phyloP scores from a whole-genome alignment of 495 filamentous ascomycete species.

The Hypoxylon subgilvum region DNA sequence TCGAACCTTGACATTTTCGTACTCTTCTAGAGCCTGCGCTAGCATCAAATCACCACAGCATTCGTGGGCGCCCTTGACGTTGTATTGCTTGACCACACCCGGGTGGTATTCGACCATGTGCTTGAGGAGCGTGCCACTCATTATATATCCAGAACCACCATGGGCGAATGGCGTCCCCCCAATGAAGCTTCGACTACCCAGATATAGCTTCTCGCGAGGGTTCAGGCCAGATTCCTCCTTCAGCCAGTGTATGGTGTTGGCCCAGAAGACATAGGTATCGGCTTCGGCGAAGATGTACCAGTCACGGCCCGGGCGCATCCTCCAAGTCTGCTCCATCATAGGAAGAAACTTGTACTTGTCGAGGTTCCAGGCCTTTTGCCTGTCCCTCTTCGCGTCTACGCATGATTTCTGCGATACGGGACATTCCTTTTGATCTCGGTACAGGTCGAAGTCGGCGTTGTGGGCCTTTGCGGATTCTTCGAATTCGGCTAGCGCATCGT shows the following conservation, averaged over 20 bases:
- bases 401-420: constrained; percentile 43
- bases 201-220: constrained; percentile 55
- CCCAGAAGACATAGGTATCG: constrained; percentile 71
- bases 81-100: constrained; percentile 46
- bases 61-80: constrained; percentile 46
- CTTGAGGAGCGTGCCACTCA: constrained; percentile 53
- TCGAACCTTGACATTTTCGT: constrained; percentile 47
- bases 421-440: constrained; percentile 50
- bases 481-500: constrained; percentile 57
- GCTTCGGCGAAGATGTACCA: constrained; percentile 76
- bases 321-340: constrained; percentile 63
- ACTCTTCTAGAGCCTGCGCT: constrained; percentile 49
- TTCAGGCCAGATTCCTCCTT: constrained; percentile 50
- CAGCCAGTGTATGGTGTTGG: constrained; percentile 65
- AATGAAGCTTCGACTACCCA: constrained; percentile 59
- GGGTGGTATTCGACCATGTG: constrained; percentile 40
- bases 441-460: constrained; percentile 56
- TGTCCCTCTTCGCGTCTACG: constrained; percentile 38
- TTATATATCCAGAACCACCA: constrained; percentile 58
- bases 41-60: constrained; percentile 59
- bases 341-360: constrained; percentile 77
- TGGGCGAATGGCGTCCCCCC: constrained; percentile 50
- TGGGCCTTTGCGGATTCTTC: constrained; percentile 41
- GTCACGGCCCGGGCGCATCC: constrained; percentile 54
- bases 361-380: constrained; percentile 62